Base-by-base conservation (phyloP, 2,329 filamentous ascomycete genomes). In the Phialemonium atrogriseum region DNA sequence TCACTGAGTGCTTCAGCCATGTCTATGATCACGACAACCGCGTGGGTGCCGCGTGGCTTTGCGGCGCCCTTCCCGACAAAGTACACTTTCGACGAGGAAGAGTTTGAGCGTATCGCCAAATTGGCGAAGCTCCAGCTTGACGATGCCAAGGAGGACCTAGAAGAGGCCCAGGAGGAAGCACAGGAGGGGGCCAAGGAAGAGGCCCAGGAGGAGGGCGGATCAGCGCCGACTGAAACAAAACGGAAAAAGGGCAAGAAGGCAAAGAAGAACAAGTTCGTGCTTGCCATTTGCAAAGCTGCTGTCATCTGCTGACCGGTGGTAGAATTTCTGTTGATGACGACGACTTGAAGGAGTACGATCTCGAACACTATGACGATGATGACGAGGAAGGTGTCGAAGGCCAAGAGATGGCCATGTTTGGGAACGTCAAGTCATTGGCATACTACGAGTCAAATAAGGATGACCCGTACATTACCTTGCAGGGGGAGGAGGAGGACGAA, bases 371-470 rank as follows among this genome's bases (percentile, higher is more conserved):
- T 56, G 91, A 98, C 48, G 83, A 91, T 45, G 84, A 91, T 27
- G 74, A 78, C 7, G 70, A 73, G 10, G 70, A 74, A 84, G 37
- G 66, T 13, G 67, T 66, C 14, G 59, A 60, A 12, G 77, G 73
- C 30, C 80, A 85, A 49, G 73, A 80, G 33, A 80, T 91, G 70
- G 81, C 80, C 48, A 94, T 95, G 74, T 96, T 98, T 54, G 87
- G 88, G 51, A 95, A 95, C 53, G 76, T 94, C 53, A 93, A 91
- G 59, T 88, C 85, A 18, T 68, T 98, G 16, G 84, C 87, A 10
- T 98, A 95, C 61, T 88, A 98, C 64, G 79, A 88, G 45, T 86
- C 85, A 39, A 91, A 94, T 60, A 84, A 89, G 51, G 85, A 94
- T 33, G 91, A 98, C 51, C 91, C 91, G 1, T 98, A 98, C 60